Conservation (phyloP, 257 asterid species). For the Voacanga thouarsii region DNA sequence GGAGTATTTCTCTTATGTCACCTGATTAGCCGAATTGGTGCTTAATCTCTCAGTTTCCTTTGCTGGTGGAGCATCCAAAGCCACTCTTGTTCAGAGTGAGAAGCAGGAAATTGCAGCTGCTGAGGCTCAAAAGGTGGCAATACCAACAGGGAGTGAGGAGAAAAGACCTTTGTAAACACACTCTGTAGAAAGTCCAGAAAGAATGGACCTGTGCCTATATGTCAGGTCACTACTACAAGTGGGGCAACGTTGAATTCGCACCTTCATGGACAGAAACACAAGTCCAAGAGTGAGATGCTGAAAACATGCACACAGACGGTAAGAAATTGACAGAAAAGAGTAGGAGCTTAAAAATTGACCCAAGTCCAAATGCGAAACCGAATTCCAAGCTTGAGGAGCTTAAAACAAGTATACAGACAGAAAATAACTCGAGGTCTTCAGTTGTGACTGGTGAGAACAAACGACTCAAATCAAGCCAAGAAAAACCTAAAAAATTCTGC, state of each 20-base stretch:
- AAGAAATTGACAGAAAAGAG: constrained; percentile 11
- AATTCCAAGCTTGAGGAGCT: too few species aligned
- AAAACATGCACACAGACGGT: neutral
- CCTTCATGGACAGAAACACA: constrained; percentile 38
- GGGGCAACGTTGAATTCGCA: constrained; percentile 24
- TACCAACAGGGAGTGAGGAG: constrained; percentile 8
- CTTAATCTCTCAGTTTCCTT: neutral
- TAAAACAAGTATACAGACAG: too few species aligned
- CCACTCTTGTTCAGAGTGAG: neutral
- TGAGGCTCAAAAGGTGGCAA: constrained; percentile 14
- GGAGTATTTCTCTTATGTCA: neutral
- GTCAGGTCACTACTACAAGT: constrained; percentile 25
- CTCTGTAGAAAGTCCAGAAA: constrained; percentile 3
- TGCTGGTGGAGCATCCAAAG: neutral
- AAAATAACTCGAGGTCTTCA: too few species aligned
- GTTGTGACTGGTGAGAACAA: too few species aligned
- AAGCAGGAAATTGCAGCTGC: neutral
- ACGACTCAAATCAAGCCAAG: too few species aligned
- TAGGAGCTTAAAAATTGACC: too few species aligned
- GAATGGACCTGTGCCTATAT: constrained; percentile 37
- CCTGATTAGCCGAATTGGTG: neutral
- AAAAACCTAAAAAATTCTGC: too few species aligned
- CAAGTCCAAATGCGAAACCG: too few species aligned
- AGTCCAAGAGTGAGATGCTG: constrained; percentile 12
- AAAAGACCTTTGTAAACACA: neutral